phyloP scores from a whole-genome alignment of 225 moss, liverwort and hornwort genomes.

The Rhytidiadelphus loreus region DNA sequence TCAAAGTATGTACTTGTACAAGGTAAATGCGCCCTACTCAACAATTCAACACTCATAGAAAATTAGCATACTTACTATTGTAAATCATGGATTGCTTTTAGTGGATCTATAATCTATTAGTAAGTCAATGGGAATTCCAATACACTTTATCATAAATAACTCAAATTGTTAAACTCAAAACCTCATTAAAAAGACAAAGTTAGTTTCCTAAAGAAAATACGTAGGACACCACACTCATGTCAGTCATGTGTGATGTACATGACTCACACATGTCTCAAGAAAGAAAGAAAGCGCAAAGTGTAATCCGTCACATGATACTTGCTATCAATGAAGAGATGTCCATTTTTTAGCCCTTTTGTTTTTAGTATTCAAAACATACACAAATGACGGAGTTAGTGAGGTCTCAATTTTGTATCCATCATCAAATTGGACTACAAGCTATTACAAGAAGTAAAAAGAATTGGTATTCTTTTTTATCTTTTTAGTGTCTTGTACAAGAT shows the following conservation, averaged over 20 bases:
- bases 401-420: neutral
- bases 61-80: no score
- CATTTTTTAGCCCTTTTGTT: neutral
- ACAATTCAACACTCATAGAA: neutral
- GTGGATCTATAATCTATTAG: neutral
- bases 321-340: neutral
- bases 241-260: neutral
- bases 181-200: neutral
- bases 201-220: neutral
- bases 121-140: neutral
- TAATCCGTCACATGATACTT: neutral
- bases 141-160: rapidly evolving
- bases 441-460: neutral
- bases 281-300: neutral
- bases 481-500: rapidly evolving
- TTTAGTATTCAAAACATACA: neutral
- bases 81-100: neutral
- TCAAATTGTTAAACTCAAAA: neutral
- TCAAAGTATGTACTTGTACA: neutral
- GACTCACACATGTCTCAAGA: neutral
- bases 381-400: neutral
- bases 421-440: neutral
- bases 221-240: neutral
- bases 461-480: no score
- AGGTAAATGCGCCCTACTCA: no score